phyloP scores from a whole-genome alignment of 768 basidiomycete genomes.

The Rossbeevera mucosa region DNA sequence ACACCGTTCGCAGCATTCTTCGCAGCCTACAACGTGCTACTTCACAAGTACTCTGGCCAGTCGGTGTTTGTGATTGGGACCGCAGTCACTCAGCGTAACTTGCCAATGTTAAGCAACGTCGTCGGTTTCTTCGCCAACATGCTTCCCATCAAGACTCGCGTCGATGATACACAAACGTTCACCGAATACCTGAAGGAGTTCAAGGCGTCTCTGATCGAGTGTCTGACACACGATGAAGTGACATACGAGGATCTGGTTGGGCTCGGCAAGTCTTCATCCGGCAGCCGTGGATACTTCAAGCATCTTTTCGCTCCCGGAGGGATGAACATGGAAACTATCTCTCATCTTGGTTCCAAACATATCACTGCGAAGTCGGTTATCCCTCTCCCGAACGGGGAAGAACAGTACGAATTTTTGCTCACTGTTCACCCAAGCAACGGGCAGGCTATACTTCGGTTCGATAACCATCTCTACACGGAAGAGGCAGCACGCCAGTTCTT shows the following conservation, averaged over 20 bases:
- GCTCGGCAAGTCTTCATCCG: constrained; percentile 22
- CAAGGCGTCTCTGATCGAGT: constrained; percentile 19
- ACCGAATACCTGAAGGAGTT: constrained; percentile 21
- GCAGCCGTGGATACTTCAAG: constrained; percentile 29
- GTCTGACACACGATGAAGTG: constrained; percentile 26
- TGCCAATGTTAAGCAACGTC: constrained; percentile 24
- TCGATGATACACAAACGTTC: constrained; percentile 24
- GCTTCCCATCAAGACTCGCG: constrained; percentile 26
- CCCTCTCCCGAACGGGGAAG: constrained; percentile 27
- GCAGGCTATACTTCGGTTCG: constrained; percentile 25
- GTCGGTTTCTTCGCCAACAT: constrained; percentile 31
- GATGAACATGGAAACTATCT: constrained; percentile 18
- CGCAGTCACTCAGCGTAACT: constrained; percentile 28
- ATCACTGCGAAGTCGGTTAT: constrained; percentile 15
- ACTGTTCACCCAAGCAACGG: constrained; percentile 25
- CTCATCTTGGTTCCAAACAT: constrained; percentile 16
- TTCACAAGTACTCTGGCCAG: constrained; percentile 30
- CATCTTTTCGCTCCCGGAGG: constrained; percentile 24
- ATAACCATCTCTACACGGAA: constrained; percentile 28
- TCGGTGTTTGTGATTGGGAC: constrained; percentile 27
- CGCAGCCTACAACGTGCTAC: constrained; percentile 28
- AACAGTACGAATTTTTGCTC: constrained; percentile 21
- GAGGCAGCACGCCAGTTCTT: constrained; percentile 28
- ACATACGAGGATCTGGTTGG: constrained; percentile 29
- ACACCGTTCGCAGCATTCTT: constrained; percentile 31